phyloP scores from a whole-genome alignment of 2,329 filamentous ascomycete species.

The Fusarium stilboides region DNA sequence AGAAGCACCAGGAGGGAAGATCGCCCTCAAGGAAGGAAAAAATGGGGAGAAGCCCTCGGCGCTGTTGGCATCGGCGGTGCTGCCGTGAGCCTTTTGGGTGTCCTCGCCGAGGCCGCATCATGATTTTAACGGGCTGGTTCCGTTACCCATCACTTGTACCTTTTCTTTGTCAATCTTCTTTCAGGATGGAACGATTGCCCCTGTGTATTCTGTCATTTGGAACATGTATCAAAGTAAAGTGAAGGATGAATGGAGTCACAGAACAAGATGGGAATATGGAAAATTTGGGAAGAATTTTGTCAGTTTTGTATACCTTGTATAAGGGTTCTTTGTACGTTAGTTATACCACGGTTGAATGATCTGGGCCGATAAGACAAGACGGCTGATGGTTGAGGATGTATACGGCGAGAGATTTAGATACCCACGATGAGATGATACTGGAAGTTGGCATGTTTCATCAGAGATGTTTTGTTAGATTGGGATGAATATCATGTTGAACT shows the following conservation, averaged over 20 bases:
- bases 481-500: neutral
- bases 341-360: conserved; percentile 23
- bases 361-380: conserved; percentile 7
- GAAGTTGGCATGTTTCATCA: conserved; percentile 5
- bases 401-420: conserved; percentile 36
- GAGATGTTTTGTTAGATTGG: neutral
- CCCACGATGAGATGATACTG: conserved; percentile 28
- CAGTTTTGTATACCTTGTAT: conserved; percentile 27
- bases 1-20: conserved; percentile 58
- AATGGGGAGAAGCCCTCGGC: conserved; percentile 68
- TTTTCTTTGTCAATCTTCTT: conserved; percentile 15
- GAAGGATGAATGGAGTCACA: conserved; percentile 28
- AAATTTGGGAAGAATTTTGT: conserved; percentile 13
- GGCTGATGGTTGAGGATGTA: conserved; percentile 7
- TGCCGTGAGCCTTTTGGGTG: conserved; percentile 70
- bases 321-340: conserved; percentile 31
- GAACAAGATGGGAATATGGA: conserved; percentile 28
- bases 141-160: conserved; percentile 1
- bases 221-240: conserved; percentile 19
- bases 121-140: conserved; percentile 32
- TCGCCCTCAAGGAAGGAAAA: conserved; percentile 59
- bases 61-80: conserved; percentile 74
- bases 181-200: neutral
- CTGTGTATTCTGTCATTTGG: conserved; percentile 1
- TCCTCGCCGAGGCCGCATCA: conserved; percentile 70